Percentiles rank a stretch among this genome's conserved stretches.
These are phyloP conservation scores for Blastobotrys malaysiensis DNA, from an alignment of 1,139 yeast species.

Conservation along the genomic window DNA sequence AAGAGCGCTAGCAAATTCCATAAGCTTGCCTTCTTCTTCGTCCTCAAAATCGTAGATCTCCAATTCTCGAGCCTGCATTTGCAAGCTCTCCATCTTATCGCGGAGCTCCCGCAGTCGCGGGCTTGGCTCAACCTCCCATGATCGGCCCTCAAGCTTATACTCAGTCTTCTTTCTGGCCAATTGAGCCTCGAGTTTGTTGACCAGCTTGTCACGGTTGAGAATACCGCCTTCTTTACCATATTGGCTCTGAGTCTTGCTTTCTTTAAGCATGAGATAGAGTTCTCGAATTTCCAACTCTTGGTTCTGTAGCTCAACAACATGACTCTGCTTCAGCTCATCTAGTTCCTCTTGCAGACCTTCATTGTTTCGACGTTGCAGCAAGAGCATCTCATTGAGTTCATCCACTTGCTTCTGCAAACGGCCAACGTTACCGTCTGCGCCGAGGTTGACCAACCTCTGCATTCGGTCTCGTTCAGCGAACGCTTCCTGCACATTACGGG, in stretches of 20 bases:
- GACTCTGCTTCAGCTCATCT: conserved; percentile 61
- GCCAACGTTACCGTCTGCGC: conserved; percentile 81
- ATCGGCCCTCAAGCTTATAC: conserved; percentile 46
- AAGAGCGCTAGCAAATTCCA: conserved; percentile 11
- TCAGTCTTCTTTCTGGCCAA: conserved; percentile 60
- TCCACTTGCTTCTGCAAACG: conserved; percentile 61
- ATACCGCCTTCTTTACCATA: conserved; percentile 27
- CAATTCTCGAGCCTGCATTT: conserved; percentile 75
- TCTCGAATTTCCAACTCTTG: conserved; percentile 89
- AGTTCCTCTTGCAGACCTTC: conserved; percentile 61
- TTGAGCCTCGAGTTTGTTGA: conserved; percentile 48
- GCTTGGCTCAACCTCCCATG: conserved; percentile 67
- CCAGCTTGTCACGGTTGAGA: conserved; percentile 37
- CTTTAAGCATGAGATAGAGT: conserved; percentile 60
- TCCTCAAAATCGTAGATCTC: conserved; percentile 79
- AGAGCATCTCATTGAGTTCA: conserved; percentile 66
- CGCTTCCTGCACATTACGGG: conserved; percentile 69
- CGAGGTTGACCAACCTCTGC: conserved; percentile 66
- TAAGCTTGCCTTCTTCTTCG: conserved; percentile 13
- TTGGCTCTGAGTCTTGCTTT: conserved; percentile 21
- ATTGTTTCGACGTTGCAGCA: conserved; percentile 61
- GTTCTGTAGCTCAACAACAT: conserved; percentile 71
- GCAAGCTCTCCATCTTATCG: conserved; percentile 81
- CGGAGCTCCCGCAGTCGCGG: conserved; percentile 68
- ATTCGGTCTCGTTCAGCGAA: conserved; percentile 80